These are phyloP conservation scores for Nothophytophthora sp. DNA, from an alignment of 352 stramenopile genomes.

Conservation along the genomic window DNA sequence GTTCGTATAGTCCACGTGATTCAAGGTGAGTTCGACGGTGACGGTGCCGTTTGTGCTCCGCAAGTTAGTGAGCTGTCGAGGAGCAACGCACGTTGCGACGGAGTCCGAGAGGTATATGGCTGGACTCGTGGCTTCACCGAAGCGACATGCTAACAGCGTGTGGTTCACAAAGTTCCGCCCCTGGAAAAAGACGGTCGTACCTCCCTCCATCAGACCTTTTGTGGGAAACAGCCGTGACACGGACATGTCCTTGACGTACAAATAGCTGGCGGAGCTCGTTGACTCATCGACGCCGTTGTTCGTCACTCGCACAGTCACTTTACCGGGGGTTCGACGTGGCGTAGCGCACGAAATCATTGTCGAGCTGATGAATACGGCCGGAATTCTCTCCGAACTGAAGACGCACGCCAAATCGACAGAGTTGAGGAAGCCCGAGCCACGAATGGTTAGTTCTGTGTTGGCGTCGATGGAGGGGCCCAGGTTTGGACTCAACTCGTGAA, in stretches of 20 bases:
- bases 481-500: constrained; percentile 50
- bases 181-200: constrained; percentile 90
- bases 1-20: constrained; percentile 83
- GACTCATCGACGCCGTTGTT: constrained; percentile 84
- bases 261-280: constrained; percentile 41
- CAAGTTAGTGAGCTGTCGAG: constrained; percentile 59
- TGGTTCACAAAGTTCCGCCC: constrained; percentile 95
- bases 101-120: constrained; percentile 83
- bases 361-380: constrained; percentile 50
- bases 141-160: constrained; percentile 85
- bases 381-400: constrained; percentile 36
- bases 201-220: constrained; percentile 71
- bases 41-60: constrained; percentile 49
- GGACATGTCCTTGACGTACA: constrained; percentile 86
- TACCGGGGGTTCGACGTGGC: constrained; percentile 56
- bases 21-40: constrained; percentile 81
- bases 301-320: constrained; percentile 73
- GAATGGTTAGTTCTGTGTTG: constrained; percentile 64
- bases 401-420: constrained; percentile 55
- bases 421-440: constrained; percentile 63
- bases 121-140: constrained; percentile 65
- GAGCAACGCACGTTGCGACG: constrained; percentile 80
- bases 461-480: constrained; percentile 55
- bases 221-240: constrained; percentile 77
- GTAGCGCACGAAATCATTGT: constrained; percentile 58